phyloP scores from a whole-genome alignment of 495 filamentous ascomycete genomes.

The Penicillium coprophilum region DNA sequence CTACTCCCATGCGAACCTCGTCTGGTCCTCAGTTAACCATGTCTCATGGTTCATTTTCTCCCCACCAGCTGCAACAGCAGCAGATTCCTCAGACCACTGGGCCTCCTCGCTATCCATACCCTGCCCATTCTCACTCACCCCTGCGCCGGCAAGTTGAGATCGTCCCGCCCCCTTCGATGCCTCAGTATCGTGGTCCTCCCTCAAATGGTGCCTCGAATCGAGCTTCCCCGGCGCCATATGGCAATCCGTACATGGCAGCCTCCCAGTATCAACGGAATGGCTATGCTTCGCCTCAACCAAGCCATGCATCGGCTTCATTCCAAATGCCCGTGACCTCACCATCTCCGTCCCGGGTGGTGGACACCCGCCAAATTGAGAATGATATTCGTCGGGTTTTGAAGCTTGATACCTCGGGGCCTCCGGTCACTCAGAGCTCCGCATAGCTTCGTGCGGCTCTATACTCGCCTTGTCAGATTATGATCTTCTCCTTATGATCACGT shows the following conservation, averaged over 20 bases:
- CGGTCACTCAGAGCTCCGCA: conserved; percentile 37
- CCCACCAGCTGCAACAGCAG: conserved; percentile 10
- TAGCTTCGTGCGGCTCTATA: conserved; percentile 30
- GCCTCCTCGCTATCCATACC: conserved; percentile 17
- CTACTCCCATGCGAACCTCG: conserved; percentile 37
- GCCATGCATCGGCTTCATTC: conserved; percentile 28
- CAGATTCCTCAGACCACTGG: conserved; percentile 14
- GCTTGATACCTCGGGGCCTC: conserved; percentile 34
- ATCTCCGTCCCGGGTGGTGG: conserved; percentile 29
- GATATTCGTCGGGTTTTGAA: conserved; percentile 56
- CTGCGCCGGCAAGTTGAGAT: conserved; percentile 25
- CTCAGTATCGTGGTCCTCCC: not conserved
- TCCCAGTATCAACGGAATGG: conserved; percentile 12
- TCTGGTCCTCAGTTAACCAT: conserved; percentile 38
- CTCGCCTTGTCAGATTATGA: conserved; percentile 2
- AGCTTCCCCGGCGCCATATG: conserved; percentile 13
- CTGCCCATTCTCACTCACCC: conserved; percentile 26
- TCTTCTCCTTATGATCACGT: not conserved
- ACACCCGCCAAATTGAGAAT: conserved; percentile 53
- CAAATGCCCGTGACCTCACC: conserved; percentile 25
- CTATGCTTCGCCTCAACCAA: conserved; percentile 26
- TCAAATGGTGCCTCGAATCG: conserved; percentile 8
- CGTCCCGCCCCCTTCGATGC: conserved; percentile 15
- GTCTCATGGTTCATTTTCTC: conserved; percentile 19
- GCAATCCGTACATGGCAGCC: conserved; percentile 6